Conservation (phyloP, 441 rosid species). For the Erodium chrysanthum region DNA sequence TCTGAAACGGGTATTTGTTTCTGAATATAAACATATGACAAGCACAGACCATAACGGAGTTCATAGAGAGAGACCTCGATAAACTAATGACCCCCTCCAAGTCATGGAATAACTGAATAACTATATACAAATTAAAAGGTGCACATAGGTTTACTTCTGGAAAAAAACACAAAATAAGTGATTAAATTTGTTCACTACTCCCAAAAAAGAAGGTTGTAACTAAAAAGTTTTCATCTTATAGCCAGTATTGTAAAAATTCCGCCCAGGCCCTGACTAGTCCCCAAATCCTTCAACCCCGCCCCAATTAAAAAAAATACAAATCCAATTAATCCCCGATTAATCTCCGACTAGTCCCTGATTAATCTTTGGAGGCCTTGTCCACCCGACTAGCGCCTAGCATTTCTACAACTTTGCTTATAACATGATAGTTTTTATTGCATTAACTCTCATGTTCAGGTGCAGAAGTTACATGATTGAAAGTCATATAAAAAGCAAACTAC, state of each 20-base stretch:
- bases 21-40: not conserved
- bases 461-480: not conserved
- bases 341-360: too few relatives aligned
- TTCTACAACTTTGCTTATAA: too few relatives aligned
- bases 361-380: too few relatives aligned
- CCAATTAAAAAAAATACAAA: too few relatives aligned
- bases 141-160: not conserved
- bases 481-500: too few relatives aligned
- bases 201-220: not conserved
- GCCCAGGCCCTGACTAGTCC: too few relatives aligned
- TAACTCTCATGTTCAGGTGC: not conserved
- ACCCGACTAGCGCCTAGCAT: too few relatives aligned
- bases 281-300: too few relatives aligned
- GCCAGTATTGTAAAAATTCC: too few relatives aligned
- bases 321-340: too few relatives aligned
- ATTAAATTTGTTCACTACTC: not conserved
- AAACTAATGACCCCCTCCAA: not conserved
- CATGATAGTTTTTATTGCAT: not conserved
- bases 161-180: not conserved
- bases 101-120: not conserved
- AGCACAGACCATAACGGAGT: not conserved
- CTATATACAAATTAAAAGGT: not conserved
- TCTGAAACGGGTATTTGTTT: not conserved
- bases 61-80: not conserved
- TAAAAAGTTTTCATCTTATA: not conserved